Base-by-base conservation (phyloP, 2,329 filamentous ascomycete species). In the Stemphylium vesicarium region DNA sequence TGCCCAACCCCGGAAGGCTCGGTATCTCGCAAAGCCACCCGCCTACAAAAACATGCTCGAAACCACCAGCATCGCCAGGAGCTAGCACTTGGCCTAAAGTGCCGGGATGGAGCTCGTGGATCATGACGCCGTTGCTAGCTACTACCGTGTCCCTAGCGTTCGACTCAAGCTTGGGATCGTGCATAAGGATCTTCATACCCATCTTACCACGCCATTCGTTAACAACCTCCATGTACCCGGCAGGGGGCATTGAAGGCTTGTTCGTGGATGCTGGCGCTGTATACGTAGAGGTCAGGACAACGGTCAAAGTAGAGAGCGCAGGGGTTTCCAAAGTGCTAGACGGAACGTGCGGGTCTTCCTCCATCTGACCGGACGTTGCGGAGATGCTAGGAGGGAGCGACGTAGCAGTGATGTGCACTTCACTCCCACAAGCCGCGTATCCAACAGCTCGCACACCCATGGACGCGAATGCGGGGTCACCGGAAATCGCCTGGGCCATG, bases 141-240 rank as follows among this genome's bases (percentile, higher is more conserved):
- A 12, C 16, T 7, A 44, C 40, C 8, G 39, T 38, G 39, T 51
- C 20, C 39, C 29, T 18, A 15, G 48, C 48, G 18, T 45, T 45
- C 6, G 18, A 26, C 32, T 37, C 32, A 3, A 45, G 42, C 47
- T 62, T 63, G 8, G 56, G 12, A 44, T 65, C 59, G 20, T 57
- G 32, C 29, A 31, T 31, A 46, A 71, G 64, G 26, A 63, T 70
- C 68, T 3, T 15, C 26, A 45, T 22, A 22, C 20, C 20, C 20
- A 22, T 22, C 20, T 22, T 22, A 22, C 3, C 20, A 22, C 20
- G 20, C 62, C 65, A 73, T 18, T 57, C 57, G 43, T 66, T 62
- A 42, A 70, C 67, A 22, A 64, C 44, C 45, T 31, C 64, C 60
- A 66, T 62, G 59, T 72, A 73, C 38, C 57, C 64, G 24, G 38